Conservation (phyloP, 2,329 filamentous ascomycete genomes). For the Mariannaea sp. region DNA sequence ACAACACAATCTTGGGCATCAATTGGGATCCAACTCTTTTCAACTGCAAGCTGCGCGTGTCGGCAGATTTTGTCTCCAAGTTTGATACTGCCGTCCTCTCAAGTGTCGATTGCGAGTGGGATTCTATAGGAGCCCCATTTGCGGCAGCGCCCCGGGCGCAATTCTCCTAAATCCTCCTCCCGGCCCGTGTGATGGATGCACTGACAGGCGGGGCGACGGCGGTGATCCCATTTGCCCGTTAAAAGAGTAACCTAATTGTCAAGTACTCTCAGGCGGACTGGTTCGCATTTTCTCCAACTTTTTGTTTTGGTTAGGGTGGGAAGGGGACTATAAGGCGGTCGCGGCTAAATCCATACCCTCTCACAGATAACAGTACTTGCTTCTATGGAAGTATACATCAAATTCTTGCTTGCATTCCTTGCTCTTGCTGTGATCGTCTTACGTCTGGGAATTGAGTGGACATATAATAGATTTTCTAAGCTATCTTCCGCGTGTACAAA, state of each 20-base stretch:
- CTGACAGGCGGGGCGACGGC: background rate
- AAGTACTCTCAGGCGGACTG: constrained; percentile 5
- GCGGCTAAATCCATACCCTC: too few relatives aligned
- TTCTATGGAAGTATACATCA: too few relatives aligned
- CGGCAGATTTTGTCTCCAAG: background rate
- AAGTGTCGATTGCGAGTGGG: too few relatives aligned
- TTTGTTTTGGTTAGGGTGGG: too few relatives aligned
- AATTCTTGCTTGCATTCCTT: too few relatives aligned
- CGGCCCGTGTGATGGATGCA: background rate
- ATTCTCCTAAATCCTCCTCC: background rate
- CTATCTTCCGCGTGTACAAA: too few relatives aligned
- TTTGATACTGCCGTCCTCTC: background rate
- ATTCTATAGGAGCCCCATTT: too few relatives aligned
- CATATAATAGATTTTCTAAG: too few relatives aligned
- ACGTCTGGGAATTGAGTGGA: too few relatives aligned
- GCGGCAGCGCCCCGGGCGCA: background rate
- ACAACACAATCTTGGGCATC: constrained; percentile 10
- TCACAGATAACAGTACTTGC: too few relatives aligned
- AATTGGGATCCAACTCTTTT: constrained; percentile 9
- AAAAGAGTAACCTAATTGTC: background rate
- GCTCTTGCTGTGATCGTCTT: too few relatives aligned
- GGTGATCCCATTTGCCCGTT: background rate
- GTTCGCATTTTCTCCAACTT: background rate
- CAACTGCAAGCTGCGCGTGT: constrained; percentile 1
- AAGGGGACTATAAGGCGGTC: too few relatives aligned